phyloP scores from a whole-genome alignment of 768 basidiomycete species.

The Erythrobasidium yunnanense region DNA sequence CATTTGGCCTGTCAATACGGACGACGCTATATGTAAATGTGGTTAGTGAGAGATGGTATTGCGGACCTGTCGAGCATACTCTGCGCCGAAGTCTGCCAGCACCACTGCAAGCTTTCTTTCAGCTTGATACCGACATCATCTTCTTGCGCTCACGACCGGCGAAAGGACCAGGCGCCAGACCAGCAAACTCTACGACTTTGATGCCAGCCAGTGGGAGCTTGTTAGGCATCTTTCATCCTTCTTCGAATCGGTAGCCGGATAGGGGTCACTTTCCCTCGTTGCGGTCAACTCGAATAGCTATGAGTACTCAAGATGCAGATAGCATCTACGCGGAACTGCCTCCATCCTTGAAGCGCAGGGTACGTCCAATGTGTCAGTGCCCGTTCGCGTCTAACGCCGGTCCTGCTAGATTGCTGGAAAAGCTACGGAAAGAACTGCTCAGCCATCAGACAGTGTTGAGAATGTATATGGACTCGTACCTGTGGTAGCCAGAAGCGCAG shows the following conservation, averaged over 20 bases:
- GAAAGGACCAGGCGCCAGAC: slow-evolving; percentile 70
- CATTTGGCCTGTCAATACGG: slow-evolving; percentile 57
- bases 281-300: not conserved
- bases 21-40: slow-evolving; percentile 45
- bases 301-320: not conserved
- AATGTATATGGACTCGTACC: slow-evolving; percentile 16
- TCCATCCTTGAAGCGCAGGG: slow-evolving; percentile 13
- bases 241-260: not conserved
- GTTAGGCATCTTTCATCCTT: not conserved
- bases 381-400: not conserved
- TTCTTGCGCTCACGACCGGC: slow-evolving; percentile 44
- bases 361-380: not conserved
- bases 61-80: not conserved
- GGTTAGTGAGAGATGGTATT: not conserved
- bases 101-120: slow-evolving; percentile 46
- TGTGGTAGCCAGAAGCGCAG: not conserved
- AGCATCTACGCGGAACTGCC: slow-evolving; percentile 17
- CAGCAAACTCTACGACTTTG: slow-evolving; percentile 54
- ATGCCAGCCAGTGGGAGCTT: slow-evolving; percentile 14
- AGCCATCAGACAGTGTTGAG: not conserved
- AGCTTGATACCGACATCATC: not conserved
- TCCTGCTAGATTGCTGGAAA: not conserved
- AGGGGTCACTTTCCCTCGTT: not conserved
- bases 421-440: not conserved
- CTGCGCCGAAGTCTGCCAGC: slow-evolving; percentile 66